Percentiles rank a stretch among this genome's conserved stretches.
Evolutionary conservation across 257 asterid genomes (phyloP).

Genomic region (Penstemon davidsonii): DNA sequence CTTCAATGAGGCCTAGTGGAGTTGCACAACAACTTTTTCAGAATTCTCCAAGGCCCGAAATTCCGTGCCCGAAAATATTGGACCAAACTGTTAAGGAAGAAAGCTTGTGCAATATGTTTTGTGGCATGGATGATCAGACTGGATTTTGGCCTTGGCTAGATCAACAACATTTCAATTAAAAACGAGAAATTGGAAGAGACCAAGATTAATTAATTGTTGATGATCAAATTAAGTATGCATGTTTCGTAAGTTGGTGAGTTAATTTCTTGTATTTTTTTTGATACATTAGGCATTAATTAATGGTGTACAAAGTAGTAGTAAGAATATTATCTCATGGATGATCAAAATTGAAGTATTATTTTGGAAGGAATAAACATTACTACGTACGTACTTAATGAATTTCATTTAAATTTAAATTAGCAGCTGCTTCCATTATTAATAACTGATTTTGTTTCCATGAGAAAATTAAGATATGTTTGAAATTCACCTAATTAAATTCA

Average conservation of each 20-base stretch:
- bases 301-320: conserved; percentile 32
- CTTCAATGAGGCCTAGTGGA: conserved; percentile 44
- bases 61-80: conserved; percentile 43
- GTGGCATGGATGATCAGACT: conserved; percentile 83
- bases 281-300: conserved; percentile 19
- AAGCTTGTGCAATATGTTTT: conserved; percentile 76
- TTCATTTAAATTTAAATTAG: not conserved
- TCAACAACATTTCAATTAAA: conserved; percentile 68
- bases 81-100: conserved; percentile 75
- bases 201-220: not conserved
- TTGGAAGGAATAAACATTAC: conserved; percentile 29
- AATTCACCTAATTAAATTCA: too few relatives aligned
- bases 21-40: conserved; percentile 47
- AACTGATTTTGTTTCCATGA: not conserved
- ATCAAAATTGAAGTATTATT: not conserved
- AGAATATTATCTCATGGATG: not conserved
- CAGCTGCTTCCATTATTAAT: not conserved
- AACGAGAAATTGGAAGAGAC: conserved; percentile 2
- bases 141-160: conserved; percentile 99
- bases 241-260: conserved; percentile 14
- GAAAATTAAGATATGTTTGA: not conserved
- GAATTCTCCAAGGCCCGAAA: conserved; percentile 45
- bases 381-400: not conserved
- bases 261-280: conserved; percentile 23
- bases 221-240: not conserved